Evolutionary conservation across 2,329 filamentous ascomycete species (phyloP).

Genomic region (Apiospora malaysiana): DNA sequence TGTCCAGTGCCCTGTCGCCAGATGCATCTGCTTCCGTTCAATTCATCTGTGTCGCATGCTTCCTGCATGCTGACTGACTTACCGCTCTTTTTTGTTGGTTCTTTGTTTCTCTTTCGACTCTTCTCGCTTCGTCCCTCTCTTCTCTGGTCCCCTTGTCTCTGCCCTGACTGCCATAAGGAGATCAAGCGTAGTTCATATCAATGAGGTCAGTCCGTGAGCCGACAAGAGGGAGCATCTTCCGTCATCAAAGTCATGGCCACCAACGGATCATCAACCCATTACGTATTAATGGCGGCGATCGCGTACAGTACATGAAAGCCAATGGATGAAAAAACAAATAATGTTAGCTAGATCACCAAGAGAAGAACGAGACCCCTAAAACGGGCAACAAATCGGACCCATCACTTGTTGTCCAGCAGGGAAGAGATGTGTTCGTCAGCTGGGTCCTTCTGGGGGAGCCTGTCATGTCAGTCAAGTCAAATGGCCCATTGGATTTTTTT

Average conservation of each 20-base stretch:
- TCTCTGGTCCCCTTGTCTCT: no score
- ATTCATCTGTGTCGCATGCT: constrained; percentile 9
- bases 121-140: background rate
- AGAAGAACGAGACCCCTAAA: constrained; percentile 14
- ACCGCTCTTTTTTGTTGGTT: constrained; percentile 2
- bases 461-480: constrained; percentile 17
- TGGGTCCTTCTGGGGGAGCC: background rate
- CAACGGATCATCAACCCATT: background rate
- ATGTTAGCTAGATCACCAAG: background rate
- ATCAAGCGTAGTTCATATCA: background rate
- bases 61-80: constrained; percentile 16
- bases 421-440: background rate
- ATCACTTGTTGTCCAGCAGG: constrained; percentile 7
- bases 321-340: background rate
- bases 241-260: background rate
- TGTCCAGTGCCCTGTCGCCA: background rate
- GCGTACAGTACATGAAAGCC: constrained; percentile 1
- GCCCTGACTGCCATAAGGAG: background rate
- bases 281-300: background rate
- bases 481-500: constrained; percentile 11
- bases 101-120: background rate
- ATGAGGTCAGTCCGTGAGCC: background rate
- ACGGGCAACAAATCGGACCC: constrained; percentile 8
- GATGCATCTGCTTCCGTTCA: background rate
- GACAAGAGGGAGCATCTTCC: background rate